These are phyloP conservation scores for Endotrypanum monterogeii DNA, from an alignment of 208 protist species.

Conservation along the genomic window DNA sequence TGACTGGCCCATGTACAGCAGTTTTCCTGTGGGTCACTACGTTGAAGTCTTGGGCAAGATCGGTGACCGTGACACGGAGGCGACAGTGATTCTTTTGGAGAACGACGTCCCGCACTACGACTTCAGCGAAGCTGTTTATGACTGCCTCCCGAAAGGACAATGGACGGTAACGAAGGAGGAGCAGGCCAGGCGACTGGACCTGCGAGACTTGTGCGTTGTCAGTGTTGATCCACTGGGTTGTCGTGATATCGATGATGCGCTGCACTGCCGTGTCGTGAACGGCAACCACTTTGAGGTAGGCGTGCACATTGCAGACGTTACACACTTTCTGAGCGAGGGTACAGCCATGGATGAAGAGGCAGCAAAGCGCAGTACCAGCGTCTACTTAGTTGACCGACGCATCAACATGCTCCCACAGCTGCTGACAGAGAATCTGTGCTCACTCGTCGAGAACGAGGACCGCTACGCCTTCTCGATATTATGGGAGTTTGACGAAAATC, in stretches of 20 bases:
- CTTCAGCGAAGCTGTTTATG: slow-evolving; percentile 89
- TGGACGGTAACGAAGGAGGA: slow-evolving; percentile 87
- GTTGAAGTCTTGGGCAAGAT: slow-evolving; percentile 93
- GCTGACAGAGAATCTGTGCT: slow-evolving; percentile 96
- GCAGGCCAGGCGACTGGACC: slow-evolving; percentile 70
- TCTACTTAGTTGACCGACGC: slow-evolving; percentile 96
- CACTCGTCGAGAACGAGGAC: slow-evolving; percentile 89
- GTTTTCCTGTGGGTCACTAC: slow-evolving; percentile 94
- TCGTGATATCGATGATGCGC: slow-evolving; percentile 90
- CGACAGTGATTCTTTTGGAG: slow-evolving; percentile 94
- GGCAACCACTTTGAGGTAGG: slow-evolving; percentile 92
- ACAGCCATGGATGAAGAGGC: slow-evolving; percentile 95
- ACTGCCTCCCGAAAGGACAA: slow-evolving; percentile 87
- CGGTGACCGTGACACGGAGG: slow-evolving; percentile 94
- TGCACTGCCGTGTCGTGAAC: slow-evolving; percentile 84
- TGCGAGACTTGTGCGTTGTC: slow-evolving; percentile 87
- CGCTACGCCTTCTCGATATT: slow-evolving; percentile 95
- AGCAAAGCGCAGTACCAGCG: slow-evolving; percentile 92
- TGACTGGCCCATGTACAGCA: slow-evolving; percentile 89
- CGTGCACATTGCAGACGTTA: slow-evolving; percentile 98
- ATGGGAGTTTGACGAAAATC: slow-evolving; percentile 92
- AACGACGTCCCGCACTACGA: slow-evolving; percentile 93
- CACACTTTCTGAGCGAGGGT: slow-evolving; percentile 93
- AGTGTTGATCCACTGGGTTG: slow-evolving; percentile 96
- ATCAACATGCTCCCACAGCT: slow-evolving; percentile 98